These are phyloP conservation scores for Linum tenue DNA, from an alignment of 345 rosid species.

Conservation along the genomic window DNA sequence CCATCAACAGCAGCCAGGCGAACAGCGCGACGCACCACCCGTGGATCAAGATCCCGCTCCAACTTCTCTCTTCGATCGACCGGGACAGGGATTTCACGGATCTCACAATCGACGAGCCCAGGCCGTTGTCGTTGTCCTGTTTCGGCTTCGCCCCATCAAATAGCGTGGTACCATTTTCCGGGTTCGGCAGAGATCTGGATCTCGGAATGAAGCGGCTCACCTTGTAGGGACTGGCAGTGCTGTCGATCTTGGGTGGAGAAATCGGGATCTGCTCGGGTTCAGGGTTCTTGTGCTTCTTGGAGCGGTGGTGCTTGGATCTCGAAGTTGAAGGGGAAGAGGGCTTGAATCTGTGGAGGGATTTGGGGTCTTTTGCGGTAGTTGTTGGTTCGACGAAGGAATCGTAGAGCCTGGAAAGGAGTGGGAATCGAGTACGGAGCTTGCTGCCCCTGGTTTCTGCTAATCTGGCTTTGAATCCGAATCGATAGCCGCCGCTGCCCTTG, in stretches of 20 bases:
- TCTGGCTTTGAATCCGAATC: conserved; percentile 1
- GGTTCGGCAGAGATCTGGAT: background rate
- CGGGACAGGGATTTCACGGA: background rate
- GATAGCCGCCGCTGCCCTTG: background rate
- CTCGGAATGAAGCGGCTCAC: background rate
- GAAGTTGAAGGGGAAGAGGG: background rate
- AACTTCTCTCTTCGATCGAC: background rate
- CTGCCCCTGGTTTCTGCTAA: background rate
- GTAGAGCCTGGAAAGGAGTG: background rate
- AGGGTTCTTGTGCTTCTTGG: background rate
- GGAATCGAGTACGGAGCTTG: background rate
- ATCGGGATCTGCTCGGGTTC: background rate
- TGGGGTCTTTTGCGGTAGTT: background rate
- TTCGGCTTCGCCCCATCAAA: background rate
- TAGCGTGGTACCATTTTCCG: too few species aligned
- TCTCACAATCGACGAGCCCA: background rate
- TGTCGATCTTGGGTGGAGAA: background rate
- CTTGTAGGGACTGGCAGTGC: background rate
- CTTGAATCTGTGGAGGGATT: background rate
- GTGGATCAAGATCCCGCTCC: background rate
- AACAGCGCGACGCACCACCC: background rate
- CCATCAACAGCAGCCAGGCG: background rate
- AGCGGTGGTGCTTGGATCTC: background rate
- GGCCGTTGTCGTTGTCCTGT: background rate
- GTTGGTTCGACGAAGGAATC: background rate